A percentile compares a stretch with the other conserved stretches of the same genome.
Conservation (phyloP, 768 basidiomycete species). For the Hygrocybe coccinea region DNA sequence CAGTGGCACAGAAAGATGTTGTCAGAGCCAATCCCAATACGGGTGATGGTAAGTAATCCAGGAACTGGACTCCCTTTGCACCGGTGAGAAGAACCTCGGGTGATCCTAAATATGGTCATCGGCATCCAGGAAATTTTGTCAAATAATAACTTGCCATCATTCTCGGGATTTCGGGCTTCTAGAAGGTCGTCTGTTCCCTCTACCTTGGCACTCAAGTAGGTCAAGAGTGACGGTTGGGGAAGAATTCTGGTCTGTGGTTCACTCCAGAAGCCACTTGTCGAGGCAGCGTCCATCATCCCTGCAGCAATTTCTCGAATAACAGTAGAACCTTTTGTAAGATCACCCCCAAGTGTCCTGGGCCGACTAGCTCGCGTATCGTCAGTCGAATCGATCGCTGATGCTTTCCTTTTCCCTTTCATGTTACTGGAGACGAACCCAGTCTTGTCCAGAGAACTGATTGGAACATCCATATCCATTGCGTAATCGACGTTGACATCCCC, state of each 20-base stretch:
- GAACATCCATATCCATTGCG: constrained; percentile 45
- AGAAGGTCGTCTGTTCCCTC: constrained; percentile 65
- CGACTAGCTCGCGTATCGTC: constrained; percentile 36
- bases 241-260: constrained; percentile 33
- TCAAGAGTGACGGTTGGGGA: constrained; percentile 57
- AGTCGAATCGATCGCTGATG: constrained; percentile 32
- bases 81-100: constrained; percentile 64
- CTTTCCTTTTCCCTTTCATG: constrained; percentile 50
- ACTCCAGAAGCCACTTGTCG: constrained; percentile 10
- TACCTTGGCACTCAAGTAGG: constrained; percentile 52
- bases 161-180: constrained; percentile 75
- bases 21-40: constrained; percentile 66
- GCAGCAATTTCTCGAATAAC: constrained; percentile 51
- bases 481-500: constrained; percentile 11
- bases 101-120: constrained; percentile 38
- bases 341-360: constrained; percentile 65
- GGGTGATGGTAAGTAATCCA: constrained; percentile 79
- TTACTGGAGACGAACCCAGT: constrained; percentile 33
- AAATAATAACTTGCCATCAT: constrained; percentile 42
- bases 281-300: constrained; percentile 17
- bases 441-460: constrained; percentile 50
- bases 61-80: constrained; percentile 74
- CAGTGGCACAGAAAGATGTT: constrained; percentile 64
- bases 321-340: constrained; percentile 47
- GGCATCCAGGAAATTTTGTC: background rate